Base-by-base conservation (phyloP, 257 asterid species). In the Mentha longifolia region DNA sequence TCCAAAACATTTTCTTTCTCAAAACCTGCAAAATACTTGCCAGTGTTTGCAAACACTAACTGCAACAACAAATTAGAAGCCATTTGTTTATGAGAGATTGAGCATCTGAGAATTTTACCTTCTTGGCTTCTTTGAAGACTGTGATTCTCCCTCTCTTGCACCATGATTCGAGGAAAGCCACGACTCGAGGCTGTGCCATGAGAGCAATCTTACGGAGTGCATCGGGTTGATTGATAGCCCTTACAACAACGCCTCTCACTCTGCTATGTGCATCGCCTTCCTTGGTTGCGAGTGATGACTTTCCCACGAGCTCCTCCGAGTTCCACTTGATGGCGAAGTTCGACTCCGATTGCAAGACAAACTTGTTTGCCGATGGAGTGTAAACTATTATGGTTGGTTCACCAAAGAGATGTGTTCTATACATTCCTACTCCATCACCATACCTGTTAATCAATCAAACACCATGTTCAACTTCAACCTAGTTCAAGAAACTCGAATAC, bases 321-420 rank as follows among this genome's bases (percentile, higher is more conserved):
- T 80, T 85, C 94, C 88, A 83, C 39, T 63, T 72, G 39, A 51
- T 0, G 0, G 2, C 10, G 12, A 87, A 85, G 25, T 39, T 76
- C 2, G 73, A 72, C 0, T 75, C 80, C 11, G 77, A 16, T 61
- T 85, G 89, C 73, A 83, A 22, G 19, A 83, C 84, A 25, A 85
- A 78, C 67, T 85, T 83, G 74, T 50, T 77, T 47, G 83, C 77
- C 0, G 81, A 49, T 0, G 91, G 81, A 9, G 88, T 72, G 75
- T 52, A 76, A 25, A 74, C 85, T 39, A 87, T 76, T 41, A 87
- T 82, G 31, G 83, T 58, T 25, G 94, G 89, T 33, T 80, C 42
- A 6, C 94, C 87, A 12, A 81, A 82, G 9, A 84, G 81, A 69
- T 88, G 81, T 1, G 89, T 84, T 76, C 83, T 85, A 43, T 80